Base-by-base conservation (phyloP, 768 basidiomycete genomes). In the Termitomyces heimii region DNA sequence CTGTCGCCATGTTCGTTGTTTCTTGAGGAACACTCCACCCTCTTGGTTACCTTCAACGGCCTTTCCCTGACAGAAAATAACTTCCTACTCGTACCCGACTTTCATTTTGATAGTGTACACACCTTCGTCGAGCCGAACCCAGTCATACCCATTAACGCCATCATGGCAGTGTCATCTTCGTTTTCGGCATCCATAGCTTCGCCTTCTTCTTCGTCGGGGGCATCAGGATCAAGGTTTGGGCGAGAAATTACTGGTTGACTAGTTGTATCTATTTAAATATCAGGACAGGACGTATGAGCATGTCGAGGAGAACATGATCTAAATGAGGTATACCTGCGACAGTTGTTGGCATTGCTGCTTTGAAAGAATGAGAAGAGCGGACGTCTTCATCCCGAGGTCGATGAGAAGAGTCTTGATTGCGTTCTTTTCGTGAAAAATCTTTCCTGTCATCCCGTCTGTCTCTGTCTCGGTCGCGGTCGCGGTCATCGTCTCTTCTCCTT, bases 51-150 rank as follows among this genome's bases (percentile, higher is more conserved):
- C 91, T 37, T 80, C 76, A 35, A 94, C 90, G 47, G 78, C 82
- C 66, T 89, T 90, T 43, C 88, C 88, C 92, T 93, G 64, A 9
- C 39, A 40, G 28, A 47, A 40, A 47, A 37, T n/a, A 34, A 52
- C 39, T 46, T 52, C 10, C 44, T 20, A 32, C 13, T 58, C n/a
- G n/a, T n/a, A n/a, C 35, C 3, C 1, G 14, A 26, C 28, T n/a
- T 40, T 4, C n/a, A 34, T 10, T 34, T 31, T 8, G 16, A 44
- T 7, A 59, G 51, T 7, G 61, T 26, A 61, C 72, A 53, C 64
- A 92, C 94, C 78, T 98, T 97, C 0, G 96, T 96, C 0, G 85
- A 79, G 10, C 89, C 93, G 67, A 98, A 98, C 10, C 92, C 91
- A 46, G 72, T 66, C 64, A 98, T 73, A 42, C 96, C 95, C 92